Base-by-base conservation (phyloP, 2,329 filamentous ascomycete genomes). In the Aspergillus nomiae region DNA sequence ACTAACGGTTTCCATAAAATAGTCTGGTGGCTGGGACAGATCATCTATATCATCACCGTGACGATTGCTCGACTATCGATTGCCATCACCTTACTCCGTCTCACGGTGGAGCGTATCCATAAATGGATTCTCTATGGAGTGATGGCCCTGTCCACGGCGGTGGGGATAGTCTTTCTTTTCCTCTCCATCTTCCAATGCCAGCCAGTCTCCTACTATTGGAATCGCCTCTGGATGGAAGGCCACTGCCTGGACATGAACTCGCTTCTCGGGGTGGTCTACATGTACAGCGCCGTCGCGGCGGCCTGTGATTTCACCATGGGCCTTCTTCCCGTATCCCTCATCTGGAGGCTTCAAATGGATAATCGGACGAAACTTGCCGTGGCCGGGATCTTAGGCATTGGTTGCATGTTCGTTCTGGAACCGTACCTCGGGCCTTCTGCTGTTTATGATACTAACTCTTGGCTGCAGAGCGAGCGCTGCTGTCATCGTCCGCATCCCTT, bases 311-410 rank as follows among this genome's bases (percentile, higher is more conserved):
- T 84, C 54, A 82, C 82, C 3, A 76, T 86, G 32, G 78, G 81
- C 12, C 76, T 86, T 32, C 73, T 86, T 0, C 84, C 84, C 0
- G 80, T 84, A 10, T 83, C 83, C 59, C 75, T 89, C 12, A 78
- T 88, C 2, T 84, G 80, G 77, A 78, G 81, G 24, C 71, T 88
- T 30, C 81, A 85, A 59, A 86, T 89, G 80, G 81, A 82, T 53
- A 70, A 61, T 11, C 80, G 78, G 58, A 82, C 80, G 2, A 88
- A 87, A 66, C n/a, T 81, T 2, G 78, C 84, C 1, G 75, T 88
- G 8, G 79, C 81, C 7, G 77, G 78, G 0, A 77, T 88, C 53
- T 76, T 89, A 46, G 78, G 80, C 0, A 80, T 88, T 70, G 87
- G 85, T 30, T 85, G 85, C 66, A 80, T 80, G 48, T 74, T 57